phyloP scores from a whole-genome alignment of 129 eudicot genomes.

The Arctium minus region DNA sequence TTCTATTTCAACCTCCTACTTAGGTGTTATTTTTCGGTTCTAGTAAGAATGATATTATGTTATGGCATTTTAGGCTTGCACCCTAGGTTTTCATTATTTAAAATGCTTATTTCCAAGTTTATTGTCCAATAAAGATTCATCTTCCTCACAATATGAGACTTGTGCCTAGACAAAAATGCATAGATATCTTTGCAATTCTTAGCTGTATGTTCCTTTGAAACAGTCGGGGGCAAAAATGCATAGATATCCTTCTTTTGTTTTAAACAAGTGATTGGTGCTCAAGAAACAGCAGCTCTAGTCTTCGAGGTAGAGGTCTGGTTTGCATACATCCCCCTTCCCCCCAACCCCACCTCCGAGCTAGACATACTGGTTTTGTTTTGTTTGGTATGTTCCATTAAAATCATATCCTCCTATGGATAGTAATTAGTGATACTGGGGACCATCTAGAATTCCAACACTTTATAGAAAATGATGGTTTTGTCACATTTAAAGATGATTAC shows the following conservation, averaged over 20 bases:
- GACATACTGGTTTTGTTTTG: neutral
- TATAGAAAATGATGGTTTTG: neutral
- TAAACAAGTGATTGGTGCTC: neutral
- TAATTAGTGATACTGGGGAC: neutral
- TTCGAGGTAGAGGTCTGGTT: neutral
- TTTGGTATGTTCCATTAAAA: neutral
- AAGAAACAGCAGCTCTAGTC: neutral
- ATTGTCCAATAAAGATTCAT: neutral
- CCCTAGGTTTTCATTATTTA: neutral
- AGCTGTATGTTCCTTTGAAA: neutral
- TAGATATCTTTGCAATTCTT: neutral
- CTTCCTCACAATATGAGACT: neutral
- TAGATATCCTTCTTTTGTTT: neutral
- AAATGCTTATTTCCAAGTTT: neutral
- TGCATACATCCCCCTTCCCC: neutral
- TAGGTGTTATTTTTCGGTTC: neutral
- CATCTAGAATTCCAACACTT: neutral
- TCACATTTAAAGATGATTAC: neutral
- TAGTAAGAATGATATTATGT: neutral
- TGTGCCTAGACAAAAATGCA: neutral
- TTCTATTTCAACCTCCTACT: neutral
- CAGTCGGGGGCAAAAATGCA: neutral
- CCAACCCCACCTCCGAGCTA: neutral
- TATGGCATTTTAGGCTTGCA: neutral
- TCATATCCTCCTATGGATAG: neutral